phyloP scores from a whole-genome alignment of 352 stramenopile genomes.

The Thalassiosira livingstoniorum region DNA sequence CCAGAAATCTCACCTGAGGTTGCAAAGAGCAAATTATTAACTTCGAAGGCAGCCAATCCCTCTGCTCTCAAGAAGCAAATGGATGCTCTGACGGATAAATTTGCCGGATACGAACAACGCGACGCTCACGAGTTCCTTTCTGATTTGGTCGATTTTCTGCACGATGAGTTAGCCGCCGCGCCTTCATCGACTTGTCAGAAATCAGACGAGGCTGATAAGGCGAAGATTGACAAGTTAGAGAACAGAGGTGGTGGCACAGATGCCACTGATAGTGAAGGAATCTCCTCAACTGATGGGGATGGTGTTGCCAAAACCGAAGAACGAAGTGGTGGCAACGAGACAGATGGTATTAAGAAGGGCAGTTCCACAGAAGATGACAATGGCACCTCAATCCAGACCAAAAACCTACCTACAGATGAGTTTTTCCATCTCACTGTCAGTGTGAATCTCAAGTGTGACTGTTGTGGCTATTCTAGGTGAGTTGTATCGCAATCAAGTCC shows the following conservation, averaged over 20 bases:
- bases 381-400: neutral
- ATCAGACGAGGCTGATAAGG: neutral
- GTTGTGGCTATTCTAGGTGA: constrained; percentile 76
- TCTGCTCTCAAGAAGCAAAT: constrained; percentile 71
- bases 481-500: constrained; percentile 2
- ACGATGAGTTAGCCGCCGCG: constrained; percentile 77
- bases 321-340: too few species aligned
- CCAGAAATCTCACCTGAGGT: constrained; percentile 10
- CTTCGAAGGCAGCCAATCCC: constrained; percentile 43
- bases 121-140: constrained; percentile 84
- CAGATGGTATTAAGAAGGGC: neutral
- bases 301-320: neutral
- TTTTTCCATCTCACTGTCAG: constrained; percentile 78
- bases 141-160: constrained; percentile 79
- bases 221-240: neutral
- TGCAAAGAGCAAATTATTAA: constrained; percentile 33
- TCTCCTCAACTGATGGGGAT: neutral
- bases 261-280: neutral
- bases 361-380: neutral
- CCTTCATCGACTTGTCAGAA: neutral
- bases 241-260: neutral
- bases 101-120: constrained; percentile 73
- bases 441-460: constrained; percentile 78
- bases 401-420: constrained; percentile 69
- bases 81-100: constrained; percentile 74